phyloP scores from a whole-genome alignment of 2,329 filamentous ascomycete genomes.

The Colletotrichum sp. region DNA sequence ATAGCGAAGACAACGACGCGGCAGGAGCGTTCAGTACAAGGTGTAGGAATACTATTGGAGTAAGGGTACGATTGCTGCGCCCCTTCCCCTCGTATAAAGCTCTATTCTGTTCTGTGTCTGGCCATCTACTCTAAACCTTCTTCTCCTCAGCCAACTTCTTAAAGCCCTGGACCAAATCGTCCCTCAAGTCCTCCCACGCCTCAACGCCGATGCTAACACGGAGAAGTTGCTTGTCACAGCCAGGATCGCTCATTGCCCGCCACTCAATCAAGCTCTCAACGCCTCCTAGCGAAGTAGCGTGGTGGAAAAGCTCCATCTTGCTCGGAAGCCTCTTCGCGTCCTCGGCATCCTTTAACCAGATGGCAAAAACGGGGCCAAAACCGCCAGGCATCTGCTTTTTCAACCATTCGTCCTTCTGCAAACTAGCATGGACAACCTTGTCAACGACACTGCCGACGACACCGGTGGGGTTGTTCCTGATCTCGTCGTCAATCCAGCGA shows the following conservation, averaged over 20 bases:
- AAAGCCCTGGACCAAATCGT: conserved; percentile 75
- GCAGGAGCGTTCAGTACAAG: not conserved
- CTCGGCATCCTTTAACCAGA: conserved; percentile 66
- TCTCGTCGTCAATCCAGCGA: conserved; percentile 66
- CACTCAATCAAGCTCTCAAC: conserved; percentile 98
- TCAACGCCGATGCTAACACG: conserved; percentile 89
- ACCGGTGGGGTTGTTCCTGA: conserved; percentile 38
- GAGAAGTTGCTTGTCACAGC: conserved; percentile 74
- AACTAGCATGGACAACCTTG: conserved; percentile 75
- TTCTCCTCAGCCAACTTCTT: conserved; percentile 52
- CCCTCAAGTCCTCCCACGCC: conserved; percentile 80
- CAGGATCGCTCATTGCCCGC: conserved; percentile 84
- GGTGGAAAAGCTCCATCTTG: conserved; percentile 84
- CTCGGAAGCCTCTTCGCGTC: conserved; percentile 75
- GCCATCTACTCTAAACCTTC: not conserved
- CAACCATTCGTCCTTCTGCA: conserved; percentile 81
- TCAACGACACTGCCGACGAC: conserved; percentile 60
- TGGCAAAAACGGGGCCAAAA: conserved; percentile 86
- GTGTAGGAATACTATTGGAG: not conserved
- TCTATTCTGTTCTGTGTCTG: not conserved
- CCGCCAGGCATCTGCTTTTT: conserved; percentile 88
- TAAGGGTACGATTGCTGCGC: not conserved
- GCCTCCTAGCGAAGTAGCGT: conserved; percentile 92
- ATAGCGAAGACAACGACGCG: not conserved
- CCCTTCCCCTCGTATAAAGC: not conserved